phyloP scores from a whole-genome alignment of 1,284 basidiomycete genomes.

The Ustilago nuda region DNA sequence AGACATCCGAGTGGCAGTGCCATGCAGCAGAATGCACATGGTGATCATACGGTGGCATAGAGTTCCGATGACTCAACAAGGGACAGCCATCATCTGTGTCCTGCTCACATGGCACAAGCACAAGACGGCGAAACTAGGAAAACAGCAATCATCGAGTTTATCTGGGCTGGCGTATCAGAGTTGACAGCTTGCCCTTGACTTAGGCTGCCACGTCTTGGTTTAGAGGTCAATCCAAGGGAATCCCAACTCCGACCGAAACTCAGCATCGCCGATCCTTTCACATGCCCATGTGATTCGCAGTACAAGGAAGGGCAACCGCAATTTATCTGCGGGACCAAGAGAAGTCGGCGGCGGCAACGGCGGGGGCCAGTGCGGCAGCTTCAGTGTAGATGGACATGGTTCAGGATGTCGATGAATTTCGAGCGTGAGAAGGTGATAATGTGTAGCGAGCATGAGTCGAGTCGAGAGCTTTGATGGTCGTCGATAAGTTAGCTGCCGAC shows the following conservation, averaged over 20 bases:
- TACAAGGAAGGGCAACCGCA: not conserved
- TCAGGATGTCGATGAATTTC: not conserved
- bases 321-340: not conserved
- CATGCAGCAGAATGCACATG: not conserved
- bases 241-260: constrained; percentile 18
- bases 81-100: not conserved
- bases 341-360: not conserved
- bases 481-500: constrained; percentile 6
- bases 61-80: not conserved
- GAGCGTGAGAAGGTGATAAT: not conserved
- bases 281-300: constrained; percentile 8
- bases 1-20: constrained; percentile 10
- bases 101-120: not conserved
- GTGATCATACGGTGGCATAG: not conserved
- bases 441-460: constrained; percentile 3
- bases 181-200: not conserved
- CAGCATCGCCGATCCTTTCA: constrained; percentile 11
- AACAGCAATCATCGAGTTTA: no score
- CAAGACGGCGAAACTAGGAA: not conserved
- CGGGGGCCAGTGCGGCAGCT: not conserved
- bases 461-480: constrained; percentile 5
- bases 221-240: not conserved
- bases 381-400: not conserved
- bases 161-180: no score
- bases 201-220: constrained; percentile 7